Evolutionary conservation across 2,329 filamentous ascomycete genomes (phyloP), one percentile per base, ranked within the genome.

Genomic region (Penicillium corylophilum): DNA sequence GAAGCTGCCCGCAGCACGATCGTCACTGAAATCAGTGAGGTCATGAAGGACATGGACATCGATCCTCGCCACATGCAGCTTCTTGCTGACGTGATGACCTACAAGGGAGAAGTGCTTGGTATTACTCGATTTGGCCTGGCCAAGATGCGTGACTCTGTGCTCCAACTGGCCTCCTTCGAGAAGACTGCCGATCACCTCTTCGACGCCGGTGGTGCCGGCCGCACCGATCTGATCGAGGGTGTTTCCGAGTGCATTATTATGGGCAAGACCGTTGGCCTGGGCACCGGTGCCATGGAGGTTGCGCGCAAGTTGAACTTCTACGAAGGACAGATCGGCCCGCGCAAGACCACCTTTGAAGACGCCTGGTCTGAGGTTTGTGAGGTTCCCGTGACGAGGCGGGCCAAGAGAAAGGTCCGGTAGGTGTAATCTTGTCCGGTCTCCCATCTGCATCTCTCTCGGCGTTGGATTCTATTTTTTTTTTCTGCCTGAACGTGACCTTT

Each of bases 181-280:
- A 97, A 97, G 82, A 99, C 94, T 42, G 91, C 94, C 0, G 94
- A 99, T 69, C 94, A 99, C 74, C 75, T 99, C 36, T 99, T 99
- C 66, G 93, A 96, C 57, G 94, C 94, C 2, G 94, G 92, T 6
- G 89, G 90, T 5, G 86, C 87, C 50, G 95, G 95, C 80, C 96
- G 96, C 78, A 87, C 84, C 24, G 94, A 99, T 74, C 81, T 83
- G 56, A 95, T 99, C 54, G 89, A 96, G 71, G 94, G 94, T 64
- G 94, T 99, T 9, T 89, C 84, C 49, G 94, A 99, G 75, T 95
- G 91, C 73, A 97, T 99, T 68, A 99, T 99, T 68, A 94, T 97
- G 87, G 94, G 94, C 15, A 93, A 97, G 79, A 92, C 87, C 38
- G 95, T 97, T 82, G 83, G 82, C 40, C 79, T 99, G 31, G 94